phyloP scores from a whole-genome alignment of 2,329 filamentous ascomycete species.

The Cladophialophora bantiana region DNA sequence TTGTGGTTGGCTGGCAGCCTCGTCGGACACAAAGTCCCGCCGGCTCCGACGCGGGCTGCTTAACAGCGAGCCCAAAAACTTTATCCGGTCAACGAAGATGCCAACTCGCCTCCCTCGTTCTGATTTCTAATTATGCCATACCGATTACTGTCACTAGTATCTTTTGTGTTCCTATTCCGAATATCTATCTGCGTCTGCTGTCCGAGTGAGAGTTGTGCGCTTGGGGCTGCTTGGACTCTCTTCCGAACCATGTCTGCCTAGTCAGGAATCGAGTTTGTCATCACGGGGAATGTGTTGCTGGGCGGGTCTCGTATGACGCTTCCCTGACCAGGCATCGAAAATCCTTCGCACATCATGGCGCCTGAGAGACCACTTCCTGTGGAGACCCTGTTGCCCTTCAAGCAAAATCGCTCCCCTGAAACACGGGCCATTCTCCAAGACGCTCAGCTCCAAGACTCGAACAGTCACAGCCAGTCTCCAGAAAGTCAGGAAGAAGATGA shows the following conservation, averaged over 20 bases:
- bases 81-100: neutral
- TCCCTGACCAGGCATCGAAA: neutral
- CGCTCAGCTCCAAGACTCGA: slow-evolving; percentile 16
- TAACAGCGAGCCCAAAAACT: slow-evolving; percentile 1
- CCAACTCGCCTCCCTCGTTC: neutral
- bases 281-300: neutral
- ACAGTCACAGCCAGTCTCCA: slow-evolving; percentile 24
- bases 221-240: neutral
- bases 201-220: neutral
- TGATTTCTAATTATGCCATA: neutral
- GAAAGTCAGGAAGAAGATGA: slow-evolving; percentile 31
- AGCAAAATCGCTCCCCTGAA: slow-evolving; percentile 24
- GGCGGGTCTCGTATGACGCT: neutral
- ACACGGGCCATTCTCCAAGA: slow-evolving; percentile 19
- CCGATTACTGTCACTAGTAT: neutral
- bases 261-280: neutral
- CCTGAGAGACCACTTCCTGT: slow-evolving; percentile 20
- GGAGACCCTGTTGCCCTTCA: slow-evolving; percentile 25
- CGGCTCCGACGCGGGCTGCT: neutral
- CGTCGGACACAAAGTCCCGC: neutral
- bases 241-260: neutral
- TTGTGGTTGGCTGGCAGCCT: neutral
- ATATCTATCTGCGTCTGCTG: neutral
- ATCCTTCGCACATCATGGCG: slow-evolving; percentile 4
- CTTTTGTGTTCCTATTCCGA: neutral